Conservation (phyloP, 1,139 yeast species). For the Pichia inconspicua region DNA sequence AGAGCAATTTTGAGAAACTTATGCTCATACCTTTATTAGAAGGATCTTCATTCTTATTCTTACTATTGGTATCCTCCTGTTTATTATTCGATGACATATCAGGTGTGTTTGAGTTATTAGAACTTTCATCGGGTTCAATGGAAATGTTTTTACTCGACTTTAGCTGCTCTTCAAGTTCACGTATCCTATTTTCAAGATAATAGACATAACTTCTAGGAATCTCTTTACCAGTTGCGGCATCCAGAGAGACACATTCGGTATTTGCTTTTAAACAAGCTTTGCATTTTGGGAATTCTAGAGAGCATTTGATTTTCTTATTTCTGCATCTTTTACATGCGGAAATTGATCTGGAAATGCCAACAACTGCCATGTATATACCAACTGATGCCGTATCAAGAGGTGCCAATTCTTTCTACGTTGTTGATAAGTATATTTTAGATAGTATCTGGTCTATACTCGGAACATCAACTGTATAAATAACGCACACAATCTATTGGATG, state of each 20-base stretch:
- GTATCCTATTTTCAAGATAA: constrained; percentile 61
- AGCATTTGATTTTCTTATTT: constrained; percentile 71
- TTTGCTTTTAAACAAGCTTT: constrained; percentile 59
- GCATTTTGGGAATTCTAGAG: constrained; percentile 76
- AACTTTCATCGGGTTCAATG: no score
- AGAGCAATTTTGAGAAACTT: constrained; percentile 66
- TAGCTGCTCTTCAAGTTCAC: constrained; percentile 39
- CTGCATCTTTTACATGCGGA: constrained; percentile 85
- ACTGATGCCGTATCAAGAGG: no score
- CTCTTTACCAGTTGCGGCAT: constrained; percentile 82
- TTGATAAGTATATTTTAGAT: no score
- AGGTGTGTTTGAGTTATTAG: no score
- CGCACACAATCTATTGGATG: no score
- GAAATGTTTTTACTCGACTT: neutral
- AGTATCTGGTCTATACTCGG: no score
- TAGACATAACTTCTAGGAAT: constrained; percentile 75
- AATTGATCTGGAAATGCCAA: constrained; percentile 44
- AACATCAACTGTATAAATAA: no score
- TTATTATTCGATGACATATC: no score
- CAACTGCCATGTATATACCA: constrained; percentile 2
- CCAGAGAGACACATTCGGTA: constrained; percentile 72
- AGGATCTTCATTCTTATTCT: neutral
- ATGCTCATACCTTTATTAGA: constrained; percentile 23
- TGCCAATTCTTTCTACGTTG: neutral
- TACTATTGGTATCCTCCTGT: neutral